phyloP scores from a whole-genome alignment of 495 filamentous ascomycete genomes.

The Penicillium crystallinum region DNA sequence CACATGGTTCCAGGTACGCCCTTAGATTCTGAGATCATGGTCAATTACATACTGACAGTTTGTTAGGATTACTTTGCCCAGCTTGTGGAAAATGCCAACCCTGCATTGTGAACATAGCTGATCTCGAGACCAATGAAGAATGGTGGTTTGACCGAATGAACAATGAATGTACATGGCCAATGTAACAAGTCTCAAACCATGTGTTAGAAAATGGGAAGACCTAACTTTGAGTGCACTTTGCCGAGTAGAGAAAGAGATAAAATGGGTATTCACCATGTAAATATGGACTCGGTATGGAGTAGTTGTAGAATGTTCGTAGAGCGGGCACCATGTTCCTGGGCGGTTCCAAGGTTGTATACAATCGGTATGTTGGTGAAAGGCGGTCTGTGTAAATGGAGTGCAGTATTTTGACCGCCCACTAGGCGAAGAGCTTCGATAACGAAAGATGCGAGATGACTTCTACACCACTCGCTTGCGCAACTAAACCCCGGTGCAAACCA shows the following conservation, averaged over 20 bases:
- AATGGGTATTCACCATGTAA: too few relatives aligned
- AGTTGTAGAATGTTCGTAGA: too few relatives aligned
- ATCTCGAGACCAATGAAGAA: neutral
- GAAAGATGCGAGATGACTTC: neutral
- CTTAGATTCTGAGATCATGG: too few relatives aligned
- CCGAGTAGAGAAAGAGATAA: too few relatives aligned
- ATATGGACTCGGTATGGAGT: too few relatives aligned
- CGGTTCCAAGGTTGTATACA: too few relatives aligned
- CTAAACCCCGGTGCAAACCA: neutral
- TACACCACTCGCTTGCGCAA: neutral
- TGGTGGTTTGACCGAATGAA: too few relatives aligned
- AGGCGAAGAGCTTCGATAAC: constrained; percentile 5
- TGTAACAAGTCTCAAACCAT: too few relatives aligned
- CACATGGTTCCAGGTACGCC: constrained; percentile 63
- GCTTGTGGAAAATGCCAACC: constrained; percentile 15
- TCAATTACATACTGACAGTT: neutral
- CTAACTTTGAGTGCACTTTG: too few relatives aligned
- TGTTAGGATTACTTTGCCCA: constrained; percentile 24
- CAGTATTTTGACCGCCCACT: constrained; percentile 4
- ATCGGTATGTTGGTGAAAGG: neutral
- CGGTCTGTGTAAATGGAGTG: neutral
- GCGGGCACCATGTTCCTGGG: too few relatives aligned
- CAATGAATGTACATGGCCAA: too few relatives aligned
- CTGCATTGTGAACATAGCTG: constrained; percentile 2
- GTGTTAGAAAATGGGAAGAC: too few relatives aligned